Base-by-base conservation (phyloP, 495 filamentous ascomycete genomes). In the Immersiella caudata region DNA sequence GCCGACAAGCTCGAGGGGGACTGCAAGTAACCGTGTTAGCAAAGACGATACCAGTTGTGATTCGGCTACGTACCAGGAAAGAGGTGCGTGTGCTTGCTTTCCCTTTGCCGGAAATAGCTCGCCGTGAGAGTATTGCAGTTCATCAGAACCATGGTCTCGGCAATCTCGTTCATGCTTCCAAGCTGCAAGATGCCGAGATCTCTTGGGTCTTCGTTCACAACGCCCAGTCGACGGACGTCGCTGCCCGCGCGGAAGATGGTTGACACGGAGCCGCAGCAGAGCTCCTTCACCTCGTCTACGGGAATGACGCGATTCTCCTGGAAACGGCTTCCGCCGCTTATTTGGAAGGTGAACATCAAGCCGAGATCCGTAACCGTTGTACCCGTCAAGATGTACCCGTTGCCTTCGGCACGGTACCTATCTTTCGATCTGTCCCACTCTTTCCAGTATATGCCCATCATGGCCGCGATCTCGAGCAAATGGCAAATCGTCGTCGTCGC, bases 401-500 rank as follows among this genome's bases (percentile, higher is more conserved):
- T 85, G 1, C 83, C 83, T 69, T 84, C 83, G 49, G 77, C 83
- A 33, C 83, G 77, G 52, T 84, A 81, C 2, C 76, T 76, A 69
- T 83, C 80, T 40, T 71, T 70, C 9, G 66, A 74, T 18, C 79
- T 67, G 70, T 83, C 78, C 65, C 83, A 84, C 64, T 80, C 80
- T 62, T 79, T 81, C 83, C 82, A 85, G 71, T 85, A 75, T 11
- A 85, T 76, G 0, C 82, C 82, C 58, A 85, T 67, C 75, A 84
- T 80, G 26, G 82, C 78, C 21, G 79, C 80, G 29, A 85, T 81
- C 64, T 84, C 83, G 18, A 85, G 75, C 9, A 85, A 54, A 67
- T 85, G 81, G 65, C 79, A 82, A 16, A 85, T 81, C 64, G 83
- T 75, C 0, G 79, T 82, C 6, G 76, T 83, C 6, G 82, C 83